phyloP scores from a whole-genome alignment of 441 rosid species.

The Mallotus repandus region DNA sequence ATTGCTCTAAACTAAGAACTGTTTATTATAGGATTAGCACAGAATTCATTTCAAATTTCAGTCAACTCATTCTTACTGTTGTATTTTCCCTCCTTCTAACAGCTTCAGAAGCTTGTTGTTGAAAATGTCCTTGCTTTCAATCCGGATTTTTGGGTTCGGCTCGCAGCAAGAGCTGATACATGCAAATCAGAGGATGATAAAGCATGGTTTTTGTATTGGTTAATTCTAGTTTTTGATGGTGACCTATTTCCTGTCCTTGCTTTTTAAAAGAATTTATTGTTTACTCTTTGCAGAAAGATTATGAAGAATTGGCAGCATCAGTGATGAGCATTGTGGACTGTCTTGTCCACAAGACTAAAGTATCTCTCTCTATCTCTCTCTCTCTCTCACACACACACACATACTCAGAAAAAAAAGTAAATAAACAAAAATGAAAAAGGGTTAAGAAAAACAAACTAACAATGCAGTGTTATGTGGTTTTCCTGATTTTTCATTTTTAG shows the following conservation, averaged over 20 bases:
- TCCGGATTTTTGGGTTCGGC: constrained; percentile 81
- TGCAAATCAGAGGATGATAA: constrained; percentile 92
- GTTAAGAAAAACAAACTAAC: not conserved
- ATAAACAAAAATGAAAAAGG: not conserved
- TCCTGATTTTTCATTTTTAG: constrained; percentile 27
- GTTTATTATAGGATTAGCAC: not conserved
- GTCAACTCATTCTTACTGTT: constrained; percentile 13
- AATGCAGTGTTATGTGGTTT: not conserved
- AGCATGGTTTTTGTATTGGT: constrained; percentile 53
- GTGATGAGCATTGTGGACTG: constrained; percentile 85
- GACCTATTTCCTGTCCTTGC: constrained; percentile 18
- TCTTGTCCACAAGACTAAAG: constrained; percentile 80
- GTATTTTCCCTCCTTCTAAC: constrained; percentile 31
- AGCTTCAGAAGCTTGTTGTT: constrained; percentile 81
- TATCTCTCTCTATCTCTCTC: constrained; percentile 28
- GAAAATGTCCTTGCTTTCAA: constrained; percentile 89
- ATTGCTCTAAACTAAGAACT: not conserved
- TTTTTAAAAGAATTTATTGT: constrained; percentile 16
- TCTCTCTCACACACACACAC: not conserved
- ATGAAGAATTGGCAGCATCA: constrained; percentile 76
- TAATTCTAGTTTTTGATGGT: constrained; percentile 24
- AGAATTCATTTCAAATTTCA: not conserved
- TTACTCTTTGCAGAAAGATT: constrained; percentile 68
- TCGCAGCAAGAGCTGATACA: constrained; percentile 80
- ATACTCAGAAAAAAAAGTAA: not conserved